Conservation (phyloP, 1,284 basidiomycete genomes). For the Apiotrichum mycotoxinovorans region DNA sequence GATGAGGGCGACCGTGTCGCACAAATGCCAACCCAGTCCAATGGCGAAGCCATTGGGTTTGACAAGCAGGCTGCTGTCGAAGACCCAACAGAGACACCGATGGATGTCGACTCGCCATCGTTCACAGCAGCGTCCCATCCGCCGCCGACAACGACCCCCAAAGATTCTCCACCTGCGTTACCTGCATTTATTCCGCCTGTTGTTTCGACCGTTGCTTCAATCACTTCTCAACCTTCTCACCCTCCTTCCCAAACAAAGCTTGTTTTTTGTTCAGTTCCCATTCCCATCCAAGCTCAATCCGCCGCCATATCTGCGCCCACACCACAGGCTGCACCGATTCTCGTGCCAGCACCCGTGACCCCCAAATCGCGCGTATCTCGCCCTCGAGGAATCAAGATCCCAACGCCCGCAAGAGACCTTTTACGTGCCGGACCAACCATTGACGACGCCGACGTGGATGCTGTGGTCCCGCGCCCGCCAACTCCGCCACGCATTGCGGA, state of each 20-base stretch:
- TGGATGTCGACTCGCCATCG: background rate
- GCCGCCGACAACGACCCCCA: background rate
- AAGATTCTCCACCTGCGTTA: background rate
- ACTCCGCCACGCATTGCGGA: conserved; percentile 6
- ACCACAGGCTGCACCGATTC: background rate
- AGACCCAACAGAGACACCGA: background rate
- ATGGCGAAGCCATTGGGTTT: too few relatives aligned
- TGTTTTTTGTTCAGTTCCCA: background rate
- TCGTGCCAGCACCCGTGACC: background rate
- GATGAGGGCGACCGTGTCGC: too few relatives aligned
- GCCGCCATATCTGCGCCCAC: background rate
- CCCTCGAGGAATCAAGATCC: background rate
- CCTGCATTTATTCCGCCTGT: too few relatives aligned
- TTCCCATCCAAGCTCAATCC: too few relatives aligned
- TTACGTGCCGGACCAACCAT: background rate
- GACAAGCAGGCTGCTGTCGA: too few relatives aligned
- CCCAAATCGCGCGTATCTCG: background rate
- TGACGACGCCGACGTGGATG: background rate
- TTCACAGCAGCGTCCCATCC: too few relatives aligned
- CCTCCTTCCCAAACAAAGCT: too few relatives aligned
- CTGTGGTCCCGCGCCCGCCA: conserved; percentile 5
- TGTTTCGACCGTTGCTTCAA: too few relatives aligned
- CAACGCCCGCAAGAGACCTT: conserved; percentile 6
- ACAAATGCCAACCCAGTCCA: too few relatives aligned
- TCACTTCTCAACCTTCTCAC: too few relatives aligned